These are phyloP conservation scores for Stenocarpella maydis DNA, from an alignment of 2,329 filamentous ascomycete species.

Conservation along the genomic window DNA sequence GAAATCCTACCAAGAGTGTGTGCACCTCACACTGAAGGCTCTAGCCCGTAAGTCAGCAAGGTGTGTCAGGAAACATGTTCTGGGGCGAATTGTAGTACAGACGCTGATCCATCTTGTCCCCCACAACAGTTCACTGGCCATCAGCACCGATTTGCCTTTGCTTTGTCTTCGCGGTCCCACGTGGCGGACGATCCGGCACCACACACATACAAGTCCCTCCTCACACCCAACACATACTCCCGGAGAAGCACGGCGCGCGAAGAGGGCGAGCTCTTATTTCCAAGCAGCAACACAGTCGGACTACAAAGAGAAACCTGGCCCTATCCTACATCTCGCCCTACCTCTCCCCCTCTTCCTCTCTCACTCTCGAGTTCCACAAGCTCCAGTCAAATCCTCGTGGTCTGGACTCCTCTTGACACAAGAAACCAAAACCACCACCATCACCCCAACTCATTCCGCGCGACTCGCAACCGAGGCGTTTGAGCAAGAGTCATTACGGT, in stretches of 20 bases:
- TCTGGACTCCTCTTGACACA: conserved; percentile 2
- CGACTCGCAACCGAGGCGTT: conserved; percentile 8
- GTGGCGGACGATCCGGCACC: background rate
- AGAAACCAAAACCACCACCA: background rate
- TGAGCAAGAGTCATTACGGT: conserved; percentile 21
- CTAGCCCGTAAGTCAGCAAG: conserved; percentile 18
- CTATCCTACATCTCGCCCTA: background rate
- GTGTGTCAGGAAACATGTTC: background rate
- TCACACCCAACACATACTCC: background rate
- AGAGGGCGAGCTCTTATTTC: background rate
- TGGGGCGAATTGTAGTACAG: background rate
- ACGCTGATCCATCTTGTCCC: conserved; percentile 3
- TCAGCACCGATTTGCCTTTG: background rate
- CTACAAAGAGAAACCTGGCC: no score
- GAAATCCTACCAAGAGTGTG: conserved; percentile 4
- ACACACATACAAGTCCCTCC: background rate
- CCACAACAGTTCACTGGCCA: background rate
- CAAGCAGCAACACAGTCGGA: background rate
- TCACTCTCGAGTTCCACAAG: no score
- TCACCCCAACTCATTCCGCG: background rate
- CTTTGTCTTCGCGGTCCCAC: conserved; percentile 12
- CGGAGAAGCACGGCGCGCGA: conserved; percentile 10
- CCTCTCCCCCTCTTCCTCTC: background rate
- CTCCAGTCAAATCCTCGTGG: background rate
- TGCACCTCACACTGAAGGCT: background rate